Base-by-base conservation (phyloP, 2,329 filamentous ascomycete species). In the Alternaria sp. region DNA sequence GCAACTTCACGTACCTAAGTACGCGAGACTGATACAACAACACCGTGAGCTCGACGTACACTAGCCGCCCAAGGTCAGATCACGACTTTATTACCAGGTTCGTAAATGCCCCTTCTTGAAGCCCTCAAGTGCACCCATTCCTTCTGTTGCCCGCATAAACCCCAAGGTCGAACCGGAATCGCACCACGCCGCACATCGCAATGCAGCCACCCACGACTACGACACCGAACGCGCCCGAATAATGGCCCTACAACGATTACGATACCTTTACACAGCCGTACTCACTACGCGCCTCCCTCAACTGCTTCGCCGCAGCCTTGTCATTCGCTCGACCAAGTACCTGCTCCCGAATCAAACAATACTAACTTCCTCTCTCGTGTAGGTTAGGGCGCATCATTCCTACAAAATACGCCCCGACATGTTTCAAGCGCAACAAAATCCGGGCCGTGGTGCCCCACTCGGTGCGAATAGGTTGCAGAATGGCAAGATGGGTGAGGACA, bases 381-480 rank as follows among this genome's bases (percentile, higher is more conserved):
- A 87, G 85, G 81, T 71, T 81, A 82, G 65, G 81, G 82, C 71
- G 81, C 83, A 66, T 84, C 86, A 78, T 80, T 83, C 69, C 75
- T 87, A 68, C 83, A 85, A 76, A 82, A 81, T 87, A 78, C 83
- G 84, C 65, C 82, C 84, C 72, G 81, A 79, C 61, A 80, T 83
- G 75, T 88, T 87, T 75, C 69, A 70, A 53, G 77, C 81, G 67
- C 85, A 83, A 72, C 84, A 85, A 76, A 83, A 83, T 71, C 78
- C 79, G 67, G 82, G 82, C 69, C 83, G 84, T 72, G 79, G 83
- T 70, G 79, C 81, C 64, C 82, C 84, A 58, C 73, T 86, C 58
- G 80, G 82, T 57, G 81, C 84, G 28, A 80, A 80, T 66, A 81
- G 84, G 65, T 76, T 87, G 74, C 84, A 85, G 71, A 87, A 86